A percentile compares a stretch with the other conserved stretches of the same genome.
Conservation (phyloP, 345 rosid species). For the Odontarrhena argentea region DNA sequence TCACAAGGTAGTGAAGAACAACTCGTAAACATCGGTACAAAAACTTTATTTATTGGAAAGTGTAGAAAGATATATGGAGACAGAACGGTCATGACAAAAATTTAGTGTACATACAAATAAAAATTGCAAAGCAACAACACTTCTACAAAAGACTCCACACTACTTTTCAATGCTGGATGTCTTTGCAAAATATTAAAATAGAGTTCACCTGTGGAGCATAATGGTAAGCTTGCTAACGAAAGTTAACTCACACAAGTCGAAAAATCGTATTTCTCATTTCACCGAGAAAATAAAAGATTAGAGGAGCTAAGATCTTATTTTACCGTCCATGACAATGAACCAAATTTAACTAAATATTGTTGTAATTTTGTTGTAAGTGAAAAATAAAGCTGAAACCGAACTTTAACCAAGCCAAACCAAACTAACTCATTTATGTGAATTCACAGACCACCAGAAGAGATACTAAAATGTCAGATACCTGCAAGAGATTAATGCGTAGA, state of each 20-base stretch:
- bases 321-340: constrained; percentile 11
- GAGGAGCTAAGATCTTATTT: neutral
- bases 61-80: neutral
- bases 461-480: too few relatives aligned
- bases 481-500: too few relatives aligned
- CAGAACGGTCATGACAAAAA: neutral
- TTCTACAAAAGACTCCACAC: constrained; percentile 22
- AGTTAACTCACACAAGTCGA: constrained; percentile 20
- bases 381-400: neutral
- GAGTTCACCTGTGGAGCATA: constrained; percentile 19
- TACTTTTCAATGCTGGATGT: constrained; percentile 16
- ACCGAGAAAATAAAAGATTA: neutral
- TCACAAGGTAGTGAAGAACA: neutral
- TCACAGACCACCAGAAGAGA: too few relatives aligned
- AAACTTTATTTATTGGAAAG: neutral
- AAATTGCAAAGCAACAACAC: constrained; percentile 12
- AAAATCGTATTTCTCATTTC: neutral
- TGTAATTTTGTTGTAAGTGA: neutral
- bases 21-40: constrained; percentile 6
- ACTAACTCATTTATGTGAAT: too few relatives aligned
- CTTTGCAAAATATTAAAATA: constrained; percentile 10
- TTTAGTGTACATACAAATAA: too few relatives aligned
- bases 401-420: neutral
- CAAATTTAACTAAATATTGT: too few relatives aligned
- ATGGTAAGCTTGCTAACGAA: constrained; percentile 13